phyloP scores from a whole-genome alignment of 805 yeast genomes.

The Hanseniaspora vineae region DNA sequence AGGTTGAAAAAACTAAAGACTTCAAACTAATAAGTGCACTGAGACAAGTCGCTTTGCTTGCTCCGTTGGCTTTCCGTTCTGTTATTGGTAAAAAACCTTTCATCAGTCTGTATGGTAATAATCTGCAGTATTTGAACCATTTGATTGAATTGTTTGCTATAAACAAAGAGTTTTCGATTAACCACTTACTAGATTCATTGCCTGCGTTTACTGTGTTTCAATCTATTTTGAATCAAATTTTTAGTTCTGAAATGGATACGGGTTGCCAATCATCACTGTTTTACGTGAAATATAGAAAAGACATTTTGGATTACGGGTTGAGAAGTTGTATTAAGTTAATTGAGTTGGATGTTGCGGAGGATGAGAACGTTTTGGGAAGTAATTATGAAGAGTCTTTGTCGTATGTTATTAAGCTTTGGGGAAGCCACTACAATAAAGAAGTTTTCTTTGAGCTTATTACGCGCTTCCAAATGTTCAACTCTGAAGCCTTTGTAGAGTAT shows the following conservation, averaged over 20 bases:
- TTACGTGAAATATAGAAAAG: constrained; percentile 19
- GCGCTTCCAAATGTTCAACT: too few relatives aligned
- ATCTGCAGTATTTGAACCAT: constrained; percentile 14
- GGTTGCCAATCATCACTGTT: constrained; percentile 11
- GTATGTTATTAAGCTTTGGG: constrained; percentile 14
- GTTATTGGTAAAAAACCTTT: neutral
- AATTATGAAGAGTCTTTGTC: constrained; percentile 4
- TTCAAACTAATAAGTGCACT: neutral
- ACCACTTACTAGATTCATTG: constrained; percentile 9
- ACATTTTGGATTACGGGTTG: constrained; percentile 17
- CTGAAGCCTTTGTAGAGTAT: too few relatives aligned
- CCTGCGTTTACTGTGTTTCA: constrained; percentile 5
- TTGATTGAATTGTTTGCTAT: constrained; percentile 23
- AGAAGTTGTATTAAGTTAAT: constrained; percentile 6
- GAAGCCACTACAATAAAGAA: constrained; percentile 17
- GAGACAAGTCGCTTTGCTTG: neutral
- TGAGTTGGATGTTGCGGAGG: neutral
- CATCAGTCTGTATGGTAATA: neutral
- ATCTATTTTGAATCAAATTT: constrained; percentile 12
- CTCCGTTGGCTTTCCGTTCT: neutral
- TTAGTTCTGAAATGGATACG: constrained; percentile 11
- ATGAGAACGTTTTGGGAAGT: neutral
- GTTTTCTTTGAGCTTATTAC: constrained; percentile 14
- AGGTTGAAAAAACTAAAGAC: neutral
- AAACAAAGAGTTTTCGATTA: constrained; percentile 14